Conservation (phyloP, 148 eudicot genomes). For the Talinum fruticosum region DNA sequence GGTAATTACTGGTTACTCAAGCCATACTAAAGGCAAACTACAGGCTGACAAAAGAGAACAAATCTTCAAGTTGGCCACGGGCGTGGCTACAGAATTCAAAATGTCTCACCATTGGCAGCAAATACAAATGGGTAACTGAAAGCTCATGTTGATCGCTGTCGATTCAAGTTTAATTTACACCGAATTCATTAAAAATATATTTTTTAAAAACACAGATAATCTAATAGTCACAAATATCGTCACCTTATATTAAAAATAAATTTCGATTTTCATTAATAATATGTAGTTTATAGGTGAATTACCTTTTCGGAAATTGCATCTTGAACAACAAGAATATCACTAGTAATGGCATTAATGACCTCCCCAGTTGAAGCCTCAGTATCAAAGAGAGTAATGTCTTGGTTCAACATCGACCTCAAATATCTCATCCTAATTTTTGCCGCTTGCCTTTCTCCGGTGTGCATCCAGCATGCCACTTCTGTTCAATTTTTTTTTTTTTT, state of each 20-base stretch:
- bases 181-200: no score
- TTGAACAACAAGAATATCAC: conserved; percentile 79
- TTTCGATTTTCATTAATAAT: no score
- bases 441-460: conserved; percentile 93
- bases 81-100: neutral
- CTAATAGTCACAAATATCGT: no score
- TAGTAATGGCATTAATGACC: conserved; percentile 83
- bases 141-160: neutral
- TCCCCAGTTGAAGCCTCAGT: conserved; percentile 89
- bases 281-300: neutral
- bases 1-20: neutral
- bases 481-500: neutral
- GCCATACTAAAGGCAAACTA: neutral
- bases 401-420: conserved; percentile 71
- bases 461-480: conserved; percentile 98
- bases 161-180: neutral
- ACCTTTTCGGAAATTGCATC: conserved; percentile 99
- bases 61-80: neutral
- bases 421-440: conserved; percentile 95
- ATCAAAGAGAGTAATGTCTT: conserved; percentile 86
- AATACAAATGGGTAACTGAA: conserved; percentile 3
- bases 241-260: no score
- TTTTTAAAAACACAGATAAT: no score
- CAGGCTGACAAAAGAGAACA: neutral
- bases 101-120: conserved; percentile 13